Conservation (phyloP, 371 early-diverging fungal species). For the Saksenaea vasiformis region DNA sequence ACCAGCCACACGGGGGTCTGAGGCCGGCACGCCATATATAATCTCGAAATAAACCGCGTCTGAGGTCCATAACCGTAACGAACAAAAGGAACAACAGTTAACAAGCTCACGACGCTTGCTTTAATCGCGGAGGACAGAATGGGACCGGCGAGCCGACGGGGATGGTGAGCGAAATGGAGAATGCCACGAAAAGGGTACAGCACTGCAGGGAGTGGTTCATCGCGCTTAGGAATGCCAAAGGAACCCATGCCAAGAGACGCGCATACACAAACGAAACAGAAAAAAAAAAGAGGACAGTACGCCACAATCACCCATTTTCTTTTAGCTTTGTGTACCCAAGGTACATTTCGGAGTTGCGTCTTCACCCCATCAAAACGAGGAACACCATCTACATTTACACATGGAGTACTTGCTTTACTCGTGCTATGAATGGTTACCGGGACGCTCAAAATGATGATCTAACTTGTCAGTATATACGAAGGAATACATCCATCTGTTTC, state of each 20-base stretch:
- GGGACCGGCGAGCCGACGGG: slow-evolving; percentile 25
- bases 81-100: slow-evolving; percentile 30
- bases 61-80: slow-evolving; percentile 33
- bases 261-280: neutral
- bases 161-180: slow-evolving; percentile 36
- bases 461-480: too few relatives aligned
- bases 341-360: neutral
- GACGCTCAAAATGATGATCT: too few relatives aligned
- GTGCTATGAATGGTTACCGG: too few relatives aligned
- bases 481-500: too few relatives aligned
- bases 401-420: neutral
- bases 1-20: slow-evolving; percentile 16
- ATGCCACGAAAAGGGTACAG: slow-evolving; percentile 40
- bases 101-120: slow-evolving; percentile 28
- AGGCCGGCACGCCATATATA: slow-evolving; percentile 10
- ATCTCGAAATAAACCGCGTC: slow-evolving; percentile 10
- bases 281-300: neutral
- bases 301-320: neutral
- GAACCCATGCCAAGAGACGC: neutral
- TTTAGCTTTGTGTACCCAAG: neutral
- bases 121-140: slow-evolving; percentile 37
- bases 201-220: slow-evolving; percentile 15
- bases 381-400: neutral
- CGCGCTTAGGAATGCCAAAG: neutral
- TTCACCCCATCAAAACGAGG: neutral